These are phyloP conservation scores for Panellus pusillus DNA, from an alignment of 768 basidiomycete genomes.

Conservation along the genomic window DNA sequence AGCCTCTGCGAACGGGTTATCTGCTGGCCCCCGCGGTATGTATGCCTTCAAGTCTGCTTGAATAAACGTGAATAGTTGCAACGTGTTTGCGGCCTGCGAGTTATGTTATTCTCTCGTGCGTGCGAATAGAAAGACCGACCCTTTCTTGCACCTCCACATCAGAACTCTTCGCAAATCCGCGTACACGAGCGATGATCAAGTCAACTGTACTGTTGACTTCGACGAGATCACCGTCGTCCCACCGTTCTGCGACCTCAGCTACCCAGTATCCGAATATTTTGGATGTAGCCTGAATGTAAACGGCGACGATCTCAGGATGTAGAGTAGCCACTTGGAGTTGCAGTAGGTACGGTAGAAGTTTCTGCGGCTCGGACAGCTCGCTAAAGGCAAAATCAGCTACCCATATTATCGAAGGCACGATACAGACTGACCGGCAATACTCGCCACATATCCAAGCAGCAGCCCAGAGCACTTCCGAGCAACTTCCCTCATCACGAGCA, in stretches of 20 bases:
- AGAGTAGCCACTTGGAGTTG: constrained; percentile 58
- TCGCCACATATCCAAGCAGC: constrained; percentile 98
- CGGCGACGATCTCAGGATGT: constrained; percentile 63
- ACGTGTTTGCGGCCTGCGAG: constrained; percentile 73
- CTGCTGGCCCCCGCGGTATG: constrained; percentile 38
- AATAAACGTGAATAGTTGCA: constrained; percentile 75
- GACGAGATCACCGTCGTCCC: constrained; percentile 71
- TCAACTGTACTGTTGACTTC: constrained; percentile 67
- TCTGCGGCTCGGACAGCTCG: constrained; percentile 76
- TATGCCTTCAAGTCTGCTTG: constrained; percentile 66
- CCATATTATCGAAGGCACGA: background rate
- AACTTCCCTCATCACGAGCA: constrained; percentile 68
- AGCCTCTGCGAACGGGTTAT: constrained; percentile 37
- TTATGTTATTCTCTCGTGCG: constrained; percentile 9
- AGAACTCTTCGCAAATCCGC: constrained; percentile 55
- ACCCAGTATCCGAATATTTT: constrained; percentile 91
- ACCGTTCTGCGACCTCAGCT: constrained; percentile 69
- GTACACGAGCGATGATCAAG: constrained; percentile 56
- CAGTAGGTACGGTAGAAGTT: constrained; percentile 68
- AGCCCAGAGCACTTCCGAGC: constrained; percentile 86
- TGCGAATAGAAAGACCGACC: constrained; percentile 44
- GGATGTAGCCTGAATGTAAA: constrained; percentile 78
- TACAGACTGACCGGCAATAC: constrained; percentile 72
- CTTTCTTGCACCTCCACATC: constrained; percentile 93
- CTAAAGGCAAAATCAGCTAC: constrained; percentile 37